Evolutionary conservation across 2,329 filamentous ascomycete genomes (phyloP).

Genomic region (Bipolaris victoriae): DNA sequence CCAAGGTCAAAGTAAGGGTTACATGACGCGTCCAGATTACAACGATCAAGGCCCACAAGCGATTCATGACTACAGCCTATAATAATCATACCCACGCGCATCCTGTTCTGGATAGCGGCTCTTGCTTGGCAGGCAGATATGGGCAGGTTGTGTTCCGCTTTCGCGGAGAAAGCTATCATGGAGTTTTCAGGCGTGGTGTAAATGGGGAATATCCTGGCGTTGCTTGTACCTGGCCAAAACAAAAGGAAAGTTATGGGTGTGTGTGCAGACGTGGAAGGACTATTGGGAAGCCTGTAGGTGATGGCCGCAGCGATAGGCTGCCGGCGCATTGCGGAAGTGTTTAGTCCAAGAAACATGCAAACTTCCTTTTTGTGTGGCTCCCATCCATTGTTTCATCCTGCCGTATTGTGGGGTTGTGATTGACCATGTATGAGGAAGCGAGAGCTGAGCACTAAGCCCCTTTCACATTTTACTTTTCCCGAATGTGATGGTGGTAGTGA

Average conservation of each 20-base stretch:
- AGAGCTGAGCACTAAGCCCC: neutral
- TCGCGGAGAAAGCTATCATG: conserved; percentile 14
- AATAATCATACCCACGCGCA: conserved; percentile 18
- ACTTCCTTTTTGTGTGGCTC: conserved; percentile 2
- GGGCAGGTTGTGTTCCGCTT: conserved; percentile 5
- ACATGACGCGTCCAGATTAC: conserved; percentile 71
- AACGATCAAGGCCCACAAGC: conserved; percentile 70
- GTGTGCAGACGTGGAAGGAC: neutral
- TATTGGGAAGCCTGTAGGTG: neutral
- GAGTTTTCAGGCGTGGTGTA: conserved; percentile 27
- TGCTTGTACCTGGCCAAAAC: conserved; percentile 1
- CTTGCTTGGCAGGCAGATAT: neutral
- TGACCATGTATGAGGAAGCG: neutral
- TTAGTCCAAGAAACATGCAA: neutral
- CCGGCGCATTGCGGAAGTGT: conserved; percentile 16
- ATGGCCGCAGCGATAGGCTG: conserved; percentile 12
- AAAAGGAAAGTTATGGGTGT: conserved; percentile 14
- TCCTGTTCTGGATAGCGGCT: neutral
- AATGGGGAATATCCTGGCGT: conserved; percentile 26
- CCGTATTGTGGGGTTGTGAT: neutral
- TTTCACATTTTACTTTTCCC: conserved; percentile 13
- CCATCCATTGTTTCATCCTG: neutral
- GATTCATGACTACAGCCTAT: conserved; percentile 62
- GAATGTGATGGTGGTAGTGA: conserved; percentile 1
- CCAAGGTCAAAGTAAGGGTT: conserved; percentile 70